phyloP scores from a whole-genome alignment of 2,329 filamentous ascomycete species.

The Intubia oerlemansii region DNA sequence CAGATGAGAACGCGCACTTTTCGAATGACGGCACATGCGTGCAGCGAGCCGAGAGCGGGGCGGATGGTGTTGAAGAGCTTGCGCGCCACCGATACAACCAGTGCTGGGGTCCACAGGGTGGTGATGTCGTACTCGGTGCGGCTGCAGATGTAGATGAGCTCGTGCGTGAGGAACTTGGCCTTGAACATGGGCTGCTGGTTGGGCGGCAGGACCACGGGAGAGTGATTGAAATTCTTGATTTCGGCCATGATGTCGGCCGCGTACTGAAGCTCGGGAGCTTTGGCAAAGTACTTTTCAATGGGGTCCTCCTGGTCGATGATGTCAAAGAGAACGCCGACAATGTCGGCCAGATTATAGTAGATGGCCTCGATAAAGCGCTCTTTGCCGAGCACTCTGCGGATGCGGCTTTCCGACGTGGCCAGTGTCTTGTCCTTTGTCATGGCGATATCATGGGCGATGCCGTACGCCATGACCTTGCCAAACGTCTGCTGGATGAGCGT shows the following conservation, averaged over 20 bases:
- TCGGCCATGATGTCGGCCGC: conserved; percentile 42
- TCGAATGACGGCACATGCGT: conserved; percentile 68
- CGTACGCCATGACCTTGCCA: conserved; percentile 61
- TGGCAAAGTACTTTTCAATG: conserved; percentile 44
- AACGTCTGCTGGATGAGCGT: conserved; percentile 49
- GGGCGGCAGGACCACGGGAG: conserved; percentile 41
- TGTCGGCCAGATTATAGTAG: conserved; percentile 50
- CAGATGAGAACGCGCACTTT: conserved; percentile 68
- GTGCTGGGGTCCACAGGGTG: conserved; percentile 52
- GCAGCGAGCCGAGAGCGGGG: conserved; percentile 62
- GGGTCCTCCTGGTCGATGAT: conserved; percentile 58
- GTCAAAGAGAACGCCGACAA: conserved; percentile 56
- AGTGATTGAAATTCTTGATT: conserved; percentile 50
- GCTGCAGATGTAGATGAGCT: conserved; percentile 59
- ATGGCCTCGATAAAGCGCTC: conserved; percentile 42
- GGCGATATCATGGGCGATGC: conserved; percentile 54
- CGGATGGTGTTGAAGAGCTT: conserved; percentile 65
- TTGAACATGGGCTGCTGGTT: conserved; percentile 79
- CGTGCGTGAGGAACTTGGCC: conserved; percentile 51
- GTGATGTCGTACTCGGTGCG: conserved; percentile 43
- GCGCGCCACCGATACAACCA: conserved; percentile 55
- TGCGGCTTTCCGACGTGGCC: conserved; percentile 37
- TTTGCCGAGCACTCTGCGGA: conserved; percentile 49
- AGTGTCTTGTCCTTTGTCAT: conserved; percentile 18
- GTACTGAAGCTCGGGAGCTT: conserved; percentile 32